phyloP scores from a whole-genome alignment of 257 asterid species.

The Gentiana dahurica region DNA sequence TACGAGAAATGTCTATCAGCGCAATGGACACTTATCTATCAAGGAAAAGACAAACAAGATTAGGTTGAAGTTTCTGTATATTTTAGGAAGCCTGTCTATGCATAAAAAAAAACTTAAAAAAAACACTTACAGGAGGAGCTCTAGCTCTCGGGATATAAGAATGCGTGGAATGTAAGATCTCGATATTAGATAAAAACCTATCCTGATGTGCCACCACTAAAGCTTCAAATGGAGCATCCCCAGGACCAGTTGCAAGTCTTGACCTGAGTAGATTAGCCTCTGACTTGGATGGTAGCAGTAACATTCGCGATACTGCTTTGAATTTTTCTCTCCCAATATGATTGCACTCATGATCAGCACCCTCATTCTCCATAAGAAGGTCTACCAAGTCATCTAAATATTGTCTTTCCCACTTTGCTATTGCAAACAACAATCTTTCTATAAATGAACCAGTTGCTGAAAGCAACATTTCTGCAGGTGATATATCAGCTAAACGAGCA shows the following conservation, averaged over 20 bases:
- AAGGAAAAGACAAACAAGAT: slow-evolving; percentile 8
- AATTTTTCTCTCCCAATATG: slow-evolving; percentile 62
- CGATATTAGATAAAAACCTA: slow-evolving; percentile 57
- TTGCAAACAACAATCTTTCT: slow-evolving; percentile 71
- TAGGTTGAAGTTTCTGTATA: not conserved
- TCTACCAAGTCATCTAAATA: slow-evolving; percentile 49
- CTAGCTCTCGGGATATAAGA: slow-evolving; percentile 89
- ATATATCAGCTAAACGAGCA: slow-evolving; percentile 67
- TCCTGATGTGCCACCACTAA: slow-evolving; percentile 63
- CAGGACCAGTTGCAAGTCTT: slow-evolving; percentile 59
- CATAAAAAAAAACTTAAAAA: slow-evolving; percentile 1
- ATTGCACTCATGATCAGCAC: slow-evolving; percentile 30
- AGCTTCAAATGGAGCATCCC: slow-evolving; percentile 77
- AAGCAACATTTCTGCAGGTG: slow-evolving; percentile 74
- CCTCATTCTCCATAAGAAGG: slow-evolving; percentile 43
- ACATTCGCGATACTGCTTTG: slow-evolving; percentile 80
- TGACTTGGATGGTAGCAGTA: slow-evolving; percentile 57
- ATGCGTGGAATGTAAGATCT: slow-evolving; percentile 71
- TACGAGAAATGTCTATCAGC: slow-evolving; percentile 83
- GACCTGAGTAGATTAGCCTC: slow-evolving; percentile 35
- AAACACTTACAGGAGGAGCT: slow-evolving; percentile 85
- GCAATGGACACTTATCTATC: slow-evolving; percentile 68
- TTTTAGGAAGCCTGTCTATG: not conserved
- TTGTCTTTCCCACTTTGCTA: slow-evolving; percentile 44
- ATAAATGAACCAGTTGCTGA: slow-evolving; percentile 55